These are phyloP conservation scores for Plantago ovata DNA, from an alignment of 257 asterid species.

Conservation along the genomic window DNA sequence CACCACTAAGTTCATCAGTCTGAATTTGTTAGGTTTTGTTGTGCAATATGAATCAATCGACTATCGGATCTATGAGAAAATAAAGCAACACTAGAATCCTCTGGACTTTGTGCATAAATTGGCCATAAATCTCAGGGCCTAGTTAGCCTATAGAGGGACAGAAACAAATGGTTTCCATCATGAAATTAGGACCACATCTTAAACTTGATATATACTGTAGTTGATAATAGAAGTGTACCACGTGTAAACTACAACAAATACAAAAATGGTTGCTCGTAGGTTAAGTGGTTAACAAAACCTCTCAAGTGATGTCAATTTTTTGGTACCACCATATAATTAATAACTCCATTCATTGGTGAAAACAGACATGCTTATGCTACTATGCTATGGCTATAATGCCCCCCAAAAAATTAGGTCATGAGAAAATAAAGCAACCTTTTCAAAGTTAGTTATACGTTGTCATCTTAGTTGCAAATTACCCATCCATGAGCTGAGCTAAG, in stretches of 20 bases:
- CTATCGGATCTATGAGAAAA: too few species aligned
- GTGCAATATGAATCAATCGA: too few species aligned
- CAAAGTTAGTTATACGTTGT: not conserved
- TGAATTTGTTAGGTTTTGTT: too few species aligned
- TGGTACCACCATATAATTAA: conserved; percentile 15
- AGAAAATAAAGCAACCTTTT: not conserved
- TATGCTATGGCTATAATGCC: too few species aligned
- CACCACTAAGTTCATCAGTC: too few species aligned
- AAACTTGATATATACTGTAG: too few species aligned
- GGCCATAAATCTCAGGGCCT: too few species aligned
- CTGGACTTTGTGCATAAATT: too few species aligned
- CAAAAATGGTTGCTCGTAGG: conserved; percentile 18
- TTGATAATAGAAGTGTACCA: conserved; percentile 17
- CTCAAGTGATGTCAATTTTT: conserved; percentile 38
- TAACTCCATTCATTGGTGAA: not conserved
- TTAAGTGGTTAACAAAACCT: conserved; percentile 17
- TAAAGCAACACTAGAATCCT: too few species aligned
- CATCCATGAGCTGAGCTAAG: too few species aligned
- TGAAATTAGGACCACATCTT: conserved; percentile 26
- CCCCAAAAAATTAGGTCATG: not conserved
- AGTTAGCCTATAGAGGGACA: conserved; percentile 11
- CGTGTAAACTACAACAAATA: conserved; percentile 24
- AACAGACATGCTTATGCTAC: too few species aligned
- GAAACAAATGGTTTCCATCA: conserved; percentile 26
- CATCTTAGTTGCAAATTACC: not conserved